Conservation (phyloP, 2,329 filamentous ascomycete species). For the Sclerotinia spermophila region DNA sequence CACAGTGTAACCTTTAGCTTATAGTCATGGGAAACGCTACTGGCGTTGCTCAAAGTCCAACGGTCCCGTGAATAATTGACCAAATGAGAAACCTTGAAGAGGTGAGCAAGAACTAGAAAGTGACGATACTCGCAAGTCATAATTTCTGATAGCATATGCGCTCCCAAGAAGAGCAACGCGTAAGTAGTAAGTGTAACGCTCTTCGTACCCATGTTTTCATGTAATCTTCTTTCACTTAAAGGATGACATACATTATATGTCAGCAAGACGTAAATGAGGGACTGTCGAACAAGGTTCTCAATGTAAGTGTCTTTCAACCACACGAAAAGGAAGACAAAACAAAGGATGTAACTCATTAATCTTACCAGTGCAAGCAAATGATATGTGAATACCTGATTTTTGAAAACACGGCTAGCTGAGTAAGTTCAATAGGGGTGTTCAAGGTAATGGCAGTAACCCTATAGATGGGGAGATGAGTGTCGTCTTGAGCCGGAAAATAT, state of each 20-base stretch:
- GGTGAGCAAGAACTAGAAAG: not conserved
- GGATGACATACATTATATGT: not conserved
- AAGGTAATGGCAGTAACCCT: not conserved
- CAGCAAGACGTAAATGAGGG: too few relatives aligned
- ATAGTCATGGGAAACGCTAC: too few relatives aligned
- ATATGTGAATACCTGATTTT: too few relatives aligned
- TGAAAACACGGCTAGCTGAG: not conserved
- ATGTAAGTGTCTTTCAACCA: not conserved
- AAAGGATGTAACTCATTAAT: not conserved
- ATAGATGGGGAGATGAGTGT: not conserved
- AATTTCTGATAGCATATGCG: not conserved
- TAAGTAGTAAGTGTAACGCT: not conserved
- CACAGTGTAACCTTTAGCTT: too few relatives aligned
- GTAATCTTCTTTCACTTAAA: not conserved
- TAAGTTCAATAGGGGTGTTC: not conserved
- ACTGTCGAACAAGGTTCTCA: not conserved
- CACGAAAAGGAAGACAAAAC: rapidly evolving
- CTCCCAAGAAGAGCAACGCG: rapidly evolving
- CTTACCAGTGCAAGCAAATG: not conserved
- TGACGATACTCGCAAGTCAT: not conserved
- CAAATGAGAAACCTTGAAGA: not conserved
- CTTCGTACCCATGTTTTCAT: not conserved
- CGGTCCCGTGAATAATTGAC: too few relatives aligned
- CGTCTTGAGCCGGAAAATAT: not conserved
- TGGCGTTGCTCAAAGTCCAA: not conserved